Base-by-base conservation (phyloP, 768 basidiomycete species). In the Lepiota subincarnata region DNA sequence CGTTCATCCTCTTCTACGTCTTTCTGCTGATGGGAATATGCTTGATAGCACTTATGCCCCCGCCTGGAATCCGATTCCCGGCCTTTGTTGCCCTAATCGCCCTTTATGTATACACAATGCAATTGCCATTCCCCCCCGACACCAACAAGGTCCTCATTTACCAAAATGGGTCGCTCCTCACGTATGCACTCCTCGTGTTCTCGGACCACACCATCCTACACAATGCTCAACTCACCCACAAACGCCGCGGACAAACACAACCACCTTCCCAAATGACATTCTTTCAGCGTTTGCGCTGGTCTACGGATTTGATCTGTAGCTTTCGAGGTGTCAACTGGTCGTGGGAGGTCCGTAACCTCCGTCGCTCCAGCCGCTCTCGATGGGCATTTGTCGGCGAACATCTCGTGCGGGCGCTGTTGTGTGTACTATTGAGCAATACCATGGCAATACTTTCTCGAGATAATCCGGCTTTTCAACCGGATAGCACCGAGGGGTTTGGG, bases 311-410 rank as follows among this genome's bases (percentile, higher is more conserved):
- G 24, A 26, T 53, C 7, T n/a, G 43, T 19, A 52, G 42, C 31
- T 37, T 16, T 6, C 54, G 57, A n/a, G 57, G 54, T 1, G 55
- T 52, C 4, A 52, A 55, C 44, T 58, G 57, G 57, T 39, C 48
- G 18, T 58, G 54, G 31, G 48, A 55, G 38, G 39, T 55, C 2
- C 55, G 54, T 1, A 38, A 44, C 18, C 49, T 58, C 12, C 48
- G 16, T 5, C 50, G 44, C 28, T 53, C 57, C 12, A 1, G 49
- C 1, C 34, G 40, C 8, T 28, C 48, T 7, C 34, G 49, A 19
- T 40, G 50, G 31, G 14, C 31, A 10, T 58, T 55, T 35, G 50
- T 55, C 3, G n/a, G 14, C n/a, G 36, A 49, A 3, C 28, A 52
- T 14, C 18, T 51, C 11, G 2, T n/a, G 6, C 20, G 41, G 26